Conservation (phyloP, 2,329 filamentous ascomycete species). For the Colletotrichum spaethianum region DNA sequence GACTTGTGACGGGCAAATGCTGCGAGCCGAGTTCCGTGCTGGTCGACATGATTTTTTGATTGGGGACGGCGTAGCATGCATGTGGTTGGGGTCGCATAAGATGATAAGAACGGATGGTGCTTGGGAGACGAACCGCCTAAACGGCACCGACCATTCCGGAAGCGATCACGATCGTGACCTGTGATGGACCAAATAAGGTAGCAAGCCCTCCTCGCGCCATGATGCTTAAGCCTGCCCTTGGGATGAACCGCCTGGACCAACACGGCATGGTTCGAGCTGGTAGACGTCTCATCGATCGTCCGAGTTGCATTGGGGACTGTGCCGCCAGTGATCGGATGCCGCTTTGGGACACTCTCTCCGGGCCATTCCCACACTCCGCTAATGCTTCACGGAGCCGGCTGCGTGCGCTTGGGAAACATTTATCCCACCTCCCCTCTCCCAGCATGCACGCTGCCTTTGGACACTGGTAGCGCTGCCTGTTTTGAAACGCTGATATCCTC, state of each 20-base stretch:
- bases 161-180: slow-evolving; percentile 33
- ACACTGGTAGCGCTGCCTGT: neutral
- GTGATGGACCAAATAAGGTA: slow-evolving; percentile 20
- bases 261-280: slow-evolving; percentile 19
- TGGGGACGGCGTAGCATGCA: neutral
- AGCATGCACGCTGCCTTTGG: neutral
- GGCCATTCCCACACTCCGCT: slow-evolving; percentile 14
- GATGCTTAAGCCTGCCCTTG: slow-evolving; percentile 12
- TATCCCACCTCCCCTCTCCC: neutral
- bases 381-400: slow-evolving; percentile 4
- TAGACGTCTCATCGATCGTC: slow-evolving; percentile 26
- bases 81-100: slow-evolving; percentile 18
- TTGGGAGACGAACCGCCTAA: neutral
- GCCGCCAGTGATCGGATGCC: slow-evolving; percentile 19
- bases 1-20: slow-evolving; percentile 6
- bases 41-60: neutral
- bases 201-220: slow-evolving; percentile 1
- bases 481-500: neutral
- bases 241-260: slow-evolving; percentile 25
- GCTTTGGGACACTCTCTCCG: slow-evolving; percentile 36
- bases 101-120: neutral
- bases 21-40: neutral
- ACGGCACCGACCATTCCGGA: slow-evolving; percentile 22
- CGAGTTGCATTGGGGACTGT: slow-evolving; percentile 34
- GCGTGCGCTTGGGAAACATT: neutral